A percentile compares a stretch with the other conserved stretches of the same genome.
Evolutionary conservation across 2,329 filamentous ascomycete species (phyloP).

Genomic region (Phialemoniopsis sp.): DNA sequence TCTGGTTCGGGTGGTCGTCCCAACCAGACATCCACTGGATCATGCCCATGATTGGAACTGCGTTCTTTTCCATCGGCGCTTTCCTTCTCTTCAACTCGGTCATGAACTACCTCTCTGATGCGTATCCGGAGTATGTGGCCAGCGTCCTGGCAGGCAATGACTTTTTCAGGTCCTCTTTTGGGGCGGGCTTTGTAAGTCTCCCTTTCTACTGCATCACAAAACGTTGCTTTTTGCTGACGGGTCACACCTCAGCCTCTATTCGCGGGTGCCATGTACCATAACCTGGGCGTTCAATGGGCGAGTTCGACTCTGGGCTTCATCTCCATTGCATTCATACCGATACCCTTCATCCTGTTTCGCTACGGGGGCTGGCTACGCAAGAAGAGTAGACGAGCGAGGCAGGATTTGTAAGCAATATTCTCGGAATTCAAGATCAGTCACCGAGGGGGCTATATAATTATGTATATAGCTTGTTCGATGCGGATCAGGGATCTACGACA

Average conservation of each 20-base stretch:
- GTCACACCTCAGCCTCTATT: constrained; percentile 8
- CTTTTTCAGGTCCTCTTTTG: constrained; percentile 50
- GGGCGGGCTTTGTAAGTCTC: no score
- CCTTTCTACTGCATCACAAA: no score
- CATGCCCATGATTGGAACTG: constrained; percentile 52
- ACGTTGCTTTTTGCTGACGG: no score
- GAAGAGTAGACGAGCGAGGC: constrained; percentile 15
- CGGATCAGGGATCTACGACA: no score
- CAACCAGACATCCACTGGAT: constrained; percentile 48
- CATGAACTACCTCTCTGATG: constrained; percentile 55
- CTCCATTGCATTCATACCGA: constrained; percentile 14
- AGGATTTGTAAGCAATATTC: constrained; percentile 14
- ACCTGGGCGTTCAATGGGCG: constrained; percentile 14
- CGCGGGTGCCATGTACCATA: constrained; percentile 12
- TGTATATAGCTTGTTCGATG: no score
- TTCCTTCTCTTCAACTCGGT: constrained; percentile 57
- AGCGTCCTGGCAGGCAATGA: constrained; percentile 58
- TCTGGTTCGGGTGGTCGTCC: constrained; percentile 57
- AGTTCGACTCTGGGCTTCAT: constrained; percentile 15
- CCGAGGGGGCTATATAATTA: no score
- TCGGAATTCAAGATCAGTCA: no score
- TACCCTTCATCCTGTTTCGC: constrained; percentile 14
- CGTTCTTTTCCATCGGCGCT: constrained; percentile 44
- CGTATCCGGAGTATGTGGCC: constrained; percentile 53
- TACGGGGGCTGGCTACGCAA: constrained; percentile 13